A percentile compares a stretch with the other conserved stretches of the same genome.
phyloP scores from a whole-genome alignment of 768 basidiomycete genomes.

The Amanita exitialis region DNA sequence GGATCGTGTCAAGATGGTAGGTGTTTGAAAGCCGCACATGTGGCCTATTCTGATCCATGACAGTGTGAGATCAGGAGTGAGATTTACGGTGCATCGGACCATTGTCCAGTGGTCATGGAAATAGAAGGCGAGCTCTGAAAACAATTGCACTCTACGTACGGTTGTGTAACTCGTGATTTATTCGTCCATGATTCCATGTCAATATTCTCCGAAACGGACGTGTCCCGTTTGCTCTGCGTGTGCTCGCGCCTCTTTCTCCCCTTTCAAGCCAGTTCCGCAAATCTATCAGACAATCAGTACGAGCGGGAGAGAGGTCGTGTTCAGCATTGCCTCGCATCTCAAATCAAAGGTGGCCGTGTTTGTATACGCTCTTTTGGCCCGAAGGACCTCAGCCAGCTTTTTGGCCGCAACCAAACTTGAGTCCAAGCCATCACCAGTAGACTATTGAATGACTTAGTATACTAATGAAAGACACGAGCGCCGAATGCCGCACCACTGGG shows the following conservation, averaged over 20 bases:
- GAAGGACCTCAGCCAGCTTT: slow-evolving; percentile 62
- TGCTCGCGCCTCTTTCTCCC: slow-evolving; percentile 86
- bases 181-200: slow-evolving; percentile 4
- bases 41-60: neutral
- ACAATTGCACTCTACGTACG: too few species aligned
- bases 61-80: slow-evolving; percentile 79
- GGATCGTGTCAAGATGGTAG: slow-evolving; percentile 50
- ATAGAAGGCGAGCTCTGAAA: slow-evolving; percentile 35
- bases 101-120: slow-evolving; percentile 75
- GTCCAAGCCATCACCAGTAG: slow-evolving; percentile 31
- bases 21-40: slow-evolving; percentile 2
- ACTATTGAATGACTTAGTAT: slow-evolving; percentile 13
- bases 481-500: slow-evolving; percentile 36
- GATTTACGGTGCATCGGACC: slow-evolving; percentile 83
- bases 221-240: slow-evolving; percentile 89
- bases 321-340: slow-evolving; percentile 64
- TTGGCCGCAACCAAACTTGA: slow-evolving; percentile 52
- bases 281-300: slow-evolving; percentile 28
- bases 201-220: slow-evolving; percentile 76
- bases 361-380: slow-evolving; percentile 76
- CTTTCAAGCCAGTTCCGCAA: slow-evolving; percentile 80
- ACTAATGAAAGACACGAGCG: neutral
- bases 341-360: slow-evolving; percentile 90
- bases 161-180: neutral
- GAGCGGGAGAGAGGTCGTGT: slow-evolving; percentile 2